A percentile compares a stretch with the other conserved stretches of the same genome.
Conservation (phyloP, 2,329 filamentous ascomycete genomes). For the Emericellopsis atlantica region DNA sequence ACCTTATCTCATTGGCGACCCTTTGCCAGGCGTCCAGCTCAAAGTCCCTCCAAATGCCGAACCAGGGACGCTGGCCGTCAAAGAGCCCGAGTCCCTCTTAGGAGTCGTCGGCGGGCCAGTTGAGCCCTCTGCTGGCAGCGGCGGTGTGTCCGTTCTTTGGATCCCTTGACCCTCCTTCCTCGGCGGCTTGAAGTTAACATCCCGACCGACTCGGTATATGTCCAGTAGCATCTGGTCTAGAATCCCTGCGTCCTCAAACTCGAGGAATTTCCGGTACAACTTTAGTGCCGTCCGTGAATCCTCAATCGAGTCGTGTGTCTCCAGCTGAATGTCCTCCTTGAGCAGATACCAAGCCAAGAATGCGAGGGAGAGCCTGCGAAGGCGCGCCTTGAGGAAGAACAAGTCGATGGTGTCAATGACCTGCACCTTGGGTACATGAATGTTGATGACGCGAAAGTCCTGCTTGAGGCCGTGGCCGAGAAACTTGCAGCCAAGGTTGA, state of each 20-base stretch:
- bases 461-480: constrained; percentile 87
- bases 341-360: constrained; percentile 88
- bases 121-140: constrained; percentile 25
- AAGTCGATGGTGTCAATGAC: constrained; percentile 90
- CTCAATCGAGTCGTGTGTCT: constrained; percentile 90
- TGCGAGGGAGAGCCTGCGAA: constrained; percentile 79
- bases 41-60: constrained; percentile 20
- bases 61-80: constrained; percentile 15
- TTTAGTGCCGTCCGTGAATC: constrained; percentile 85
- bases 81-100: constrained; percentile 21
- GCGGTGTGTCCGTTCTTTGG: constrained; percentile 40
- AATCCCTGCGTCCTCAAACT: constrained; percentile 78
- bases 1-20: constrained; percentile 19
- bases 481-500: constrained; percentile 90
- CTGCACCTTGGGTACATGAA: constrained; percentile 81
- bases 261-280: constrained; percentile 78
- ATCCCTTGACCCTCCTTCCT: constrained; percentile 30
- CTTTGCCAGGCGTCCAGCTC: constrained; percentile 34
- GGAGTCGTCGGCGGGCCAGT: constrained; percentile 32
- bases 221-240: constrained; percentile 75
- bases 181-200: constrained; percentile 38
- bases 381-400: constrained; percentile 70
- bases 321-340: constrained; percentile 86
- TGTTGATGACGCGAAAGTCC: constrained; percentile 97
- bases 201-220: constrained; percentile 51